Percentiles rank a stretch among this genome's conserved stretches.
Evolutionary conservation across 1,284 basidiomycete genomes (phyloP).

Genomic region (Melampsora americana): DNA sequence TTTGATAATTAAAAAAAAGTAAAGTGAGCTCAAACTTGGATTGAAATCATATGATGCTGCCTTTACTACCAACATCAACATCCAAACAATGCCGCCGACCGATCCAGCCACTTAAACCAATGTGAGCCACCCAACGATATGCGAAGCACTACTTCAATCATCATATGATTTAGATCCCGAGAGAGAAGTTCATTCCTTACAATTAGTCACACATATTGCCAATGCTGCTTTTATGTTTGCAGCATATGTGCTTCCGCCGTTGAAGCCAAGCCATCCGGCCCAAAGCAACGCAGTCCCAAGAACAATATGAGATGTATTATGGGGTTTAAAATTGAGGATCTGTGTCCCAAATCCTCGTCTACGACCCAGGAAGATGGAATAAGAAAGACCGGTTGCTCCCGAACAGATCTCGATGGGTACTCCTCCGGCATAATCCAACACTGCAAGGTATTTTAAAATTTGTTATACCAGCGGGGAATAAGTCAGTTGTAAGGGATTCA

Average conservation of each 20-base stretch:
- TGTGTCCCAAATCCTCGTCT: slow-evolving; percentile 83
- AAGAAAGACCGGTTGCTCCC: slow-evolving; percentile 78
- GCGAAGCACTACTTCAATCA: no score
- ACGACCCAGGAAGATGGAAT: slow-evolving; percentile 82
- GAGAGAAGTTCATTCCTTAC: slow-evolving; percentile 43
- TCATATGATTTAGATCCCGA: no score
- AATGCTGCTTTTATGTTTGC: slow-evolving; percentile 83
- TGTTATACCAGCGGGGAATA: background rate
- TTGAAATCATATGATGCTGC: slow-evolving; percentile 55
- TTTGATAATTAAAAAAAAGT: background rate
- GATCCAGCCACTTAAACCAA: slow-evolving; percentile 60
- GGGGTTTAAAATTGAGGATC: slow-evolving; percentile 67
- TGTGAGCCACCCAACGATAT: background rate
- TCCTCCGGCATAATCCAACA: slow-evolving; percentile 87
- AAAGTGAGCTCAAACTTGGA: slow-evolving; percentile 24
- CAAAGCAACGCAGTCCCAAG: slow-evolving; percentile 83
- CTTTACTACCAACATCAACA: slow-evolving; percentile 76
- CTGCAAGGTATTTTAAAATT: slow-evolving; percentile 49
- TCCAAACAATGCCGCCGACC: slow-evolving; percentile 77
- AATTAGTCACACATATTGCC: slow-evolving; percentile 77
- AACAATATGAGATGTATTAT: slow-evolving; percentile 83
- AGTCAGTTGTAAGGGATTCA: background rate
- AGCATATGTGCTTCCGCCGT: slow-evolving; percentile 72
- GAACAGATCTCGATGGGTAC: slow-evolving; percentile 86
- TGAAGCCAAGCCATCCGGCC: slow-evolving; percentile 86